Base-by-base conservation (phyloP, 2,329 filamentous ascomycete genomes). In the Claviceps maximensis region DNA sequence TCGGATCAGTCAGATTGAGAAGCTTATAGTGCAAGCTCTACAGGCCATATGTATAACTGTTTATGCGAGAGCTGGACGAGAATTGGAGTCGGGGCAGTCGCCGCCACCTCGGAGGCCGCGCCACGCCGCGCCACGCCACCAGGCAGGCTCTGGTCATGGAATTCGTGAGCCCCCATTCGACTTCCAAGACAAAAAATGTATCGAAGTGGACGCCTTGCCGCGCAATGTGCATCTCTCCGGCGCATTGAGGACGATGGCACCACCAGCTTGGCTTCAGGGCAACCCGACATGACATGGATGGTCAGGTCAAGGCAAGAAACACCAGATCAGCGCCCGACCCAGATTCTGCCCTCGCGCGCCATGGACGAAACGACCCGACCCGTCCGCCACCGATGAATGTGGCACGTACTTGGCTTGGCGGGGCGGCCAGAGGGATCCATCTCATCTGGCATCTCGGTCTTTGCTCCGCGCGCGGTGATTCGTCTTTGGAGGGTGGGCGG, bases 341-440 rank as follows among this genome's bases (percentile, higher is more conserved):
- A 33, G 31, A 33, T 33, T 53, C 21, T 45, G 45, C 38, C 48
- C 45, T 56, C 40, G 33, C 31, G 42, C 52, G 54, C 54, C 52
- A 40, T 46, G 41, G 48, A 50, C 52, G 49, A 56, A 49, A 50
- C 54, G 49, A 54, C 49, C 54, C 54, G 54, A 54, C 49, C 54
- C 52, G 52, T 51, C 51, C 52, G 54, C 52, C 54, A 52, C 52
- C 41, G 36, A 50, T 47, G 54, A 47, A 50, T 47, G 54, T 49
- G 44, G 41, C 51, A 36, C 48, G 21, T 46, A 49, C 19, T 46
- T 40, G 47, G 47, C 13, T 46, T 17, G 36, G 10, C 23, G n/a
- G 29, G 38, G 17, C 29, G 7, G 10, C 23, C 17, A 27, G 25
- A 42, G 36, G 36, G 33, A 49, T 49, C 47, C 47, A 48, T 48